phyloP scores from a whole-genome alignment of 768 basidiomycete genomes.

The Podaxis sp. region DNA sequence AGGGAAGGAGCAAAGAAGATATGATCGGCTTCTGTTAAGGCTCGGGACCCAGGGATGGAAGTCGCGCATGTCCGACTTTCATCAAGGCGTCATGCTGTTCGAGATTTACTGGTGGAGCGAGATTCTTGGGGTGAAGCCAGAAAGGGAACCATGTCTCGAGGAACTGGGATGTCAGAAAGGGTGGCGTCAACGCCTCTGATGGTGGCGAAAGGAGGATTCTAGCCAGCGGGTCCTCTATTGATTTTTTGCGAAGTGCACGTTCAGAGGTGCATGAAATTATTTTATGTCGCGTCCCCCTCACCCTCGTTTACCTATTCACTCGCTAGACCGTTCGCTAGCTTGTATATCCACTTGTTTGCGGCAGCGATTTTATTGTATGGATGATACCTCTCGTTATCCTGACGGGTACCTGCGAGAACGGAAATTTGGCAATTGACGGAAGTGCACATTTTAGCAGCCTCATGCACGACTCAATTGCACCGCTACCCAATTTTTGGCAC shows the following conservation, averaged over 20 bases:
- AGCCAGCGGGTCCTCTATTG: background rate
- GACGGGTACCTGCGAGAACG: slow-evolving; percentile 6
- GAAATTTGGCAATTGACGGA: slow-evolving; percentile 3
- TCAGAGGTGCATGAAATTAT: background rate
- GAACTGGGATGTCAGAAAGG: background rate
- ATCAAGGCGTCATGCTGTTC: background rate
- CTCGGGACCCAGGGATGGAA: slow-evolving; percentile 8
- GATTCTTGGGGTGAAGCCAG: background rate
- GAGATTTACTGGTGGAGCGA: slow-evolving; percentile 3
- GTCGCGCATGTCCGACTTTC: background rate
- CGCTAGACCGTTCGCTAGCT: background rate
- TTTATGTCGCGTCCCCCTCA: too few relatives aligned
- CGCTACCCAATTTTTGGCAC: background rate
- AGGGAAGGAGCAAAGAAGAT: slow-evolving; percentile 11
- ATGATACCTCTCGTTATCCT: background rate
- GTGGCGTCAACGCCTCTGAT: background rate
- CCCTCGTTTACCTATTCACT: background rate
- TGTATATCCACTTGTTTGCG: background rate
- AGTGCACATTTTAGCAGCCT: background rate
- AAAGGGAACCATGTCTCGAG: slow-evolving; percentile 4
- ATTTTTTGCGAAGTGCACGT: background rate
- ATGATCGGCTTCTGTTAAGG: slow-evolving; percentile 3
- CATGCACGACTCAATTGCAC: background rate
- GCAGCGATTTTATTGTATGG: background rate
- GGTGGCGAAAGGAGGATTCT: background rate